Evolutionary conservation across 192 early-diverging fungal species (phyloP), one percentile per base, ranked within the genome.

Genomic region (Piromyces sp.): DNA sequence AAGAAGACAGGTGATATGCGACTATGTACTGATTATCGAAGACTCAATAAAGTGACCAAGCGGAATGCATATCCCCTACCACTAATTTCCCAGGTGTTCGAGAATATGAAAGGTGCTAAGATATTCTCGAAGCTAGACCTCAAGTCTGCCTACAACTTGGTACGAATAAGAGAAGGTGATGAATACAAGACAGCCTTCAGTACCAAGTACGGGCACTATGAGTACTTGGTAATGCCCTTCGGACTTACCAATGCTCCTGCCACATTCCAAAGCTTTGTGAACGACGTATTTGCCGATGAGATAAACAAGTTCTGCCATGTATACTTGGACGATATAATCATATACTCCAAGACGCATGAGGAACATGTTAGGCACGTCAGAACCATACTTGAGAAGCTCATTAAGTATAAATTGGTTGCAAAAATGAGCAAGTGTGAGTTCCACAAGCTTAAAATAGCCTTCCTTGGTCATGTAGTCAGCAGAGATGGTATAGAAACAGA

Each of bases 361-460:
- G 19, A 86, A 78, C 33, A 88, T 51, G 5, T 33, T 13, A 2
- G 79, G 6, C 86, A 86, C 68, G 81, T 87, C 2, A 31, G 78
- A n/a, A 13, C 14, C 0, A 82, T 88, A 3, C 82, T 89, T 28
- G 3, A 83, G n/a, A 30, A 68, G 40, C 81, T 89, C 13, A 30
- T 78, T 6, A 80, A 87, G 12, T 42, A 84, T 79, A 80, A 79
- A 36, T 78, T 88, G 16, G 81, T 82, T 22, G 51, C 84, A 26
- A 89, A 89, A 68, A 84, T 84, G 12, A 82, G 81, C 30, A 89
- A 89, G 58, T 87, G 87, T 80, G 22, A 81, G 19, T 87, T 84
- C 51, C 30, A 79, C 29, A 29, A 84, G 80, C 19, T 42, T 2
- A 30, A 84, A 58, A 11, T 86, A 17, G 80, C 38, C 29, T 82